Evolutionary conservation across 164 flowering plant species (phyloP).

Genomic region (Protea cynaroides): DNA sequence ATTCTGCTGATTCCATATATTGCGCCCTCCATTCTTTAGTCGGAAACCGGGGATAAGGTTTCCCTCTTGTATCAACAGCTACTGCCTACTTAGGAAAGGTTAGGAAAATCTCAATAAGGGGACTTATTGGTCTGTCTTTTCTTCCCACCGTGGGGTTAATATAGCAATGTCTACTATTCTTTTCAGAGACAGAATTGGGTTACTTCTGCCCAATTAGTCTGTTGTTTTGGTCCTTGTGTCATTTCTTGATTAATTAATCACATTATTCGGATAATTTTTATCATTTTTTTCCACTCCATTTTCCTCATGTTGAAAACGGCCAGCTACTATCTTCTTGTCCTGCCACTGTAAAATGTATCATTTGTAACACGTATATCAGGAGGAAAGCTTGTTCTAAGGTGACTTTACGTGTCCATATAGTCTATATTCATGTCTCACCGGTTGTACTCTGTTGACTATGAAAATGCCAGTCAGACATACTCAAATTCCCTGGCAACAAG

Average conservation of each 20-base stretch:
- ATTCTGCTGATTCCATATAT: constrained; percentile 17
- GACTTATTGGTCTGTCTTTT: constrained; percentile 25
- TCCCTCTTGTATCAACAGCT: constrained; percentile 43
- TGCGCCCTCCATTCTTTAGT: constrained; percentile 29
- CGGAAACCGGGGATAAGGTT: constrained; percentile 28
- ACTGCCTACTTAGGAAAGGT: constrained; percentile 23
- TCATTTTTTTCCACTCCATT: constrained; percentile 7
- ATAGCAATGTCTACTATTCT: constrained; percentile 20
- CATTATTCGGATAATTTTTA: constrained; percentile 17
- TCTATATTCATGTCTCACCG: no score
- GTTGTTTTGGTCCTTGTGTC: constrained; percentile 15
- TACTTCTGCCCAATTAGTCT: constrained; percentile 19
- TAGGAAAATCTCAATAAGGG: constrained; percentile 32
- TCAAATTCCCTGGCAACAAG: no score
- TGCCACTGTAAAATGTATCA: not conserved
- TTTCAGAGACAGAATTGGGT: constrained; percentile 27
- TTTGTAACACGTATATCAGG: not conserved
- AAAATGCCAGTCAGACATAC: no score
- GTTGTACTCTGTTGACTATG: no score
- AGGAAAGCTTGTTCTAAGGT: not conserved
- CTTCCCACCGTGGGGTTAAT: constrained; percentile 16
- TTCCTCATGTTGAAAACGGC: not conserved
- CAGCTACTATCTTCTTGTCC: not conserved
- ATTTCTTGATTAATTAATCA: constrained; percentile 36
- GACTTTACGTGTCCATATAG: not conserved